Base-by-base conservation (phyloP, 768 basidiomycete species). In the Dendrothele bispora region DNA sequence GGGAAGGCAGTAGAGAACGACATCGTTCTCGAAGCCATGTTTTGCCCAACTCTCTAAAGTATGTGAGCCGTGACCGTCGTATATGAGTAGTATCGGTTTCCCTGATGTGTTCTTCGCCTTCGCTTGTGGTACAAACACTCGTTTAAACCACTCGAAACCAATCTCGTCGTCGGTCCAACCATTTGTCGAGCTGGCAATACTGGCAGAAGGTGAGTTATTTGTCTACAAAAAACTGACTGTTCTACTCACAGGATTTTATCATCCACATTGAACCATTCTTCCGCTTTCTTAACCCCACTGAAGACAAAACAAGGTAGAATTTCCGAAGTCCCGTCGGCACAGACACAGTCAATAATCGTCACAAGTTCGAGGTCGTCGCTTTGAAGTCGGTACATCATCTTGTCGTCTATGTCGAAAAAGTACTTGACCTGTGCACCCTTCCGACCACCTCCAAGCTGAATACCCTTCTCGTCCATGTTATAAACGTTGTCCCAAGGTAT, bases 21-120 rank as follows among this genome's bases (percentile, higher is more conserved):
- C 58, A 30, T 59, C 53, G 35, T 63, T 46, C 26, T 51, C 36
- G 4, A 48, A 24, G 2, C 68, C 72, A 2, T 20, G 63, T 43
- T 14, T 59, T 35, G n/a, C 54, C 45, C 29, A 73, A 56, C 2
- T 51, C 20, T 1, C 49, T 24, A 0, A 57, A 62, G 27, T 50
- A 53, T 78, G 75, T 0, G 74, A 77, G 28, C 61, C 63, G 57
- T 78, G 76, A 1, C 75, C 72, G 61, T 77, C 67, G 17, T 61
- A 63, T 21, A 75, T 66, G 20, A 78, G 67, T 0, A 77, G 46
- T 27, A 73, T 68, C 5, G 54, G 57, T 18, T 64, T 61, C 15
- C 56, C 57, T 1, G 56, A 51, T 1, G 24, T 54, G 22, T 65
- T 64, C 5, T 46, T 55, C 3, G 53, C 59, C 7, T 62, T 2